Percentiles rank a stretch among this genome's conserved stretches.
Conservation (phyloP, 2,329 filamentous ascomycete species). For the Seiridium cupressi region DNA sequence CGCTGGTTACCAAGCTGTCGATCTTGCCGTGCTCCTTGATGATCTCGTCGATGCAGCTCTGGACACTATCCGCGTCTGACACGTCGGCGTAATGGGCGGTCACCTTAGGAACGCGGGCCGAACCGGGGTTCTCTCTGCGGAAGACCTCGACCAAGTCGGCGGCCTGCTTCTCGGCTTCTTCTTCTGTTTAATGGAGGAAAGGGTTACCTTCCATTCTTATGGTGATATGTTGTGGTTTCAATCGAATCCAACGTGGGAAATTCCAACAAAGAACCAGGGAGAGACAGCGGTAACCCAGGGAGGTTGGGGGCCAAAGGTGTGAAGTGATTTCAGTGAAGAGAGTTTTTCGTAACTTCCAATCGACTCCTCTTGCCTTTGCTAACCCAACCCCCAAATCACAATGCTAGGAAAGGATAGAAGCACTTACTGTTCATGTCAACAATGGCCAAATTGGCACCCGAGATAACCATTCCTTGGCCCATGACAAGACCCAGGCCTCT, state of each 20-base stretch:
- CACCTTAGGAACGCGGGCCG: constrained; percentile 71
- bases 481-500: constrained; percentile 88
- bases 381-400: not conserved
- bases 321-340: no score
- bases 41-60: constrained; percentile 68
- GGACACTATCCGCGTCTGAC: constrained; percentile 75
- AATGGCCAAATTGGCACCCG: constrained; percentile 84
- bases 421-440: constrained; percentile 86
- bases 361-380: no score
- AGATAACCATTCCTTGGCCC: constrained; percentile 86
- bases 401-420: not conserved
- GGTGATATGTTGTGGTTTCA: not conserved
- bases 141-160: constrained; percentile 72
- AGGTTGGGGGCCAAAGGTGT: no score
- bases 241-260: not conserved
- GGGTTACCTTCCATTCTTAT: constrained; percentile 13
- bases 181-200: constrained; percentile 50
- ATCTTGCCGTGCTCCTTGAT: constrained; percentile 74
- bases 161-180: constrained; percentile 79
- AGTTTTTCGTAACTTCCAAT: no score
- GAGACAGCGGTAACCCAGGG: no score
- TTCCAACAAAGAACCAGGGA: not conserved
- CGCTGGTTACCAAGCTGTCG: constrained; percentile 91
- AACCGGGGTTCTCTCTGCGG: constrained; percentile 74
- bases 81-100: constrained; percentile 92